Evolutionary conservation across 2,329 filamentous ascomycete species (phyloP), one percentile per base, ranked within the genome.

Genomic region (Xylariales sp.): DNA sequence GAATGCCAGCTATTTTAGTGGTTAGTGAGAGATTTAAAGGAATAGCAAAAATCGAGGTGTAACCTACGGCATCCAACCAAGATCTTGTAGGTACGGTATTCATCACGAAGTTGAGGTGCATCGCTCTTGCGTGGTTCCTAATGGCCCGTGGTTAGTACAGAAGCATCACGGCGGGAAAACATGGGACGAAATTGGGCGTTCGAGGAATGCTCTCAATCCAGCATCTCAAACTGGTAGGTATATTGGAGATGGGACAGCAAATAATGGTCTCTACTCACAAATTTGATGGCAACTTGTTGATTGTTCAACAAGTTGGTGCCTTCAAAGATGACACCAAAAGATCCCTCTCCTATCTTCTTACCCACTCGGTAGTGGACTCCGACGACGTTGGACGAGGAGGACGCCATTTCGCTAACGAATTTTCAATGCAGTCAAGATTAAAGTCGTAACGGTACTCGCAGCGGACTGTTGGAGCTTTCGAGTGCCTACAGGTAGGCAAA

Each of bases 51-150:
- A n/a, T n/a, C n/a, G n/a, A n/a, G n/a, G n/a, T n/a, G n/a, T 33
- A 41, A 85, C 93, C 85, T 73, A 98, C 93, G 91, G 74, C 93
- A 98, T 62, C 93, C 93, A 50, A 97, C 93, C 52, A 98, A 81
- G 55, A 98, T 97, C 76, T 98, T 98, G 75, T 98, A 98, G 43
- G 93, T 98, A 58, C 93, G 82, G 66, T 98, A 98, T 65, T 98
- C 93, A 76, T 98, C 93, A 65, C 93, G 85, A 51, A 98, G 71
- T 65, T 98, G 93, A 41, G 93, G 93, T 61, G 93, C 93, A 70
- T 98, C 93, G 66, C 91, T 97, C 74, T 98, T 98, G 54, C 93
- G 81, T 43, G 93, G 93, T 84, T 98, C 93, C 88, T 94, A n/a
- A 52, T n/a, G 33, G 12, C 18, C 4, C 7, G 21, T 19, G n/a